phyloP scores from a whole-genome alignment of 2,329 filamentous ascomycete genomes.

The Juglanconis oblonga region DNA sequence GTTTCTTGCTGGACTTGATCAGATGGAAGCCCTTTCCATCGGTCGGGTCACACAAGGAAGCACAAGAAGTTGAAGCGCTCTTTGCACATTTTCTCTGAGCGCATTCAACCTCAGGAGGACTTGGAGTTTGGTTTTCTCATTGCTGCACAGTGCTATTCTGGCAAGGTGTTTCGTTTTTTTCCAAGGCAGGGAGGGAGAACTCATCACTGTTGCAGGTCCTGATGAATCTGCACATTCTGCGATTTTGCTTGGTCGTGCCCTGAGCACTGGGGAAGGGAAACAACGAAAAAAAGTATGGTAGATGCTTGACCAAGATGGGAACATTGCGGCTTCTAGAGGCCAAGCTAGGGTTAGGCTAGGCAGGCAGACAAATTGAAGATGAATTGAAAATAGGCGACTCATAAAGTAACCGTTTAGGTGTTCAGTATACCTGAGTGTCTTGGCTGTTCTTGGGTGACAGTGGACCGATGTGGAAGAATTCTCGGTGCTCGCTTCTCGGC shows the following conservation, averaged over 20 bases:
- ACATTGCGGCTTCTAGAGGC: conserved; percentile 8
- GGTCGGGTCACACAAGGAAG: not conserved
- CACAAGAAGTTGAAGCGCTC: not conserved
- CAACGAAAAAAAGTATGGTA: not conserved
- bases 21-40: not conserved
- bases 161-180: not conserved
- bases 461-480: not conserved
- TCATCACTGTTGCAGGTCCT: not conserved
- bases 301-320: conserved; percentile 5
- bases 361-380: not conserved
- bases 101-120: not conserved
- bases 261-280: not conserved
- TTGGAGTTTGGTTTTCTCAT: not conserved
- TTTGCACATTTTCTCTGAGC: not conserved
- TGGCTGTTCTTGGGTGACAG: not conserved
- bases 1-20: not conserved
- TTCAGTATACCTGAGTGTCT: not conserved
- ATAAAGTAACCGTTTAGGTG: not conserved
- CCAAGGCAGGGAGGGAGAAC: not conserved
- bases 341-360: not conserved
- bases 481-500: not conserved
- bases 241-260: not conserved
- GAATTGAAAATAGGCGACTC: not conserved
- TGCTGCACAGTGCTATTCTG: not conserved
- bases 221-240: not conserved